phyloP scores from a whole-genome alignment of 805 yeast species.

The Sporopachydermia quercuum region DNA sequence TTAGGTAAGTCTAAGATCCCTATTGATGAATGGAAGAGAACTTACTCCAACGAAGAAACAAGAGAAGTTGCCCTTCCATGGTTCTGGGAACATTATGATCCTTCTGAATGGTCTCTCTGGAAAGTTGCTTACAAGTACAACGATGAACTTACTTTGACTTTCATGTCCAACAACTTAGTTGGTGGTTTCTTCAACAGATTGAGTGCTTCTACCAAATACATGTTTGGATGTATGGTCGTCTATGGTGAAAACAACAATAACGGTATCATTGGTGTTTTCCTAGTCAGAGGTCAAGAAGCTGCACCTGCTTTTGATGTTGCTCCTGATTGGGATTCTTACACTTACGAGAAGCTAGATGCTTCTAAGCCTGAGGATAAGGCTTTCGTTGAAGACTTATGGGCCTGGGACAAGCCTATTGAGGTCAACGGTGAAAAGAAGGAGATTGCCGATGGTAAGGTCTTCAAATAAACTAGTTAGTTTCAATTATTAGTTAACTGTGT shows the following conservation, averaged over 20 bases:
- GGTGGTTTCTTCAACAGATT: constrained; percentile 98
- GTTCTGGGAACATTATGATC: constrained; percentile 94
- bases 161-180: constrained; percentile 95
- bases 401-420: constrained; percentile 91
- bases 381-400: constrained; percentile 83
- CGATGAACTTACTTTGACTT: constrained; percentile 91
- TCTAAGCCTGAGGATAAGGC: constrained; percentile 62
- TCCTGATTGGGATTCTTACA: constrained; percentile 97
- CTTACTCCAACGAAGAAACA: constrained; percentile 94
- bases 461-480: constrained; percentile 45
- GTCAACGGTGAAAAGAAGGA: constrained; percentile 70
- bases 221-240: constrained; percentile 88
- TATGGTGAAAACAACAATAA: constrained; percentile 98
- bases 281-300: constrained; percentile 88
- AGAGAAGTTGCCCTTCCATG: constrained; percentile 88
- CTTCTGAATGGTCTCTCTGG: constrained; percentile 89
- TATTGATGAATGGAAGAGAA: constrained; percentile 91
- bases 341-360: constrained; percentile 70
- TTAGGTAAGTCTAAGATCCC: constrained; percentile 57
- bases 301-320: constrained; percentile 94
- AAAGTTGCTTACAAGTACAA: constrained; percentile 94
- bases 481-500: too few species aligned
- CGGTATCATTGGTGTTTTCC: constrained; percentile 91
- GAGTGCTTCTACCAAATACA: constrained; percentile 78
- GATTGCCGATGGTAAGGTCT: constrained; percentile 95